Base-by-base conservation (phyloP, 257 asterid genomes). In the Scutellaria barbata region DNA sequence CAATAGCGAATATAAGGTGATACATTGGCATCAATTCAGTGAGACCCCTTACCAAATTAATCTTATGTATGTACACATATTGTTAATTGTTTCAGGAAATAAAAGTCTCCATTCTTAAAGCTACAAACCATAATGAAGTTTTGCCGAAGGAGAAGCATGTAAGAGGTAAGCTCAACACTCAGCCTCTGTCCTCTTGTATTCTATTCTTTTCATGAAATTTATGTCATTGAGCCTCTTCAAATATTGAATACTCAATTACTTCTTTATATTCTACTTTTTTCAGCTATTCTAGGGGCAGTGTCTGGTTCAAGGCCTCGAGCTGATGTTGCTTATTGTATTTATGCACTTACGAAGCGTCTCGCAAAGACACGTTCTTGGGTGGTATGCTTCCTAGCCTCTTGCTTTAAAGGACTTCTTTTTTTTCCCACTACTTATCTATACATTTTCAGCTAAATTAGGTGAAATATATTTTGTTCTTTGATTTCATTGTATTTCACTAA, bases 61-160 rank as follows among this genome's bases (percentile, higher is more conserved):
- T 30, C 4, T 1, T 11, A 55, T 69, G 12, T 42, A 1, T 42
- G 1, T 35, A 14, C 40, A 17, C 16, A 6, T 37, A 57, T 50
- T 53, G 16, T 55, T 70, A 48, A 62, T 59, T 75, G 40, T 67
- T 84, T 53, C 86, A 92, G 97, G 89, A 56, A 8, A 74, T 92
- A 50, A 87, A 81, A 75, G 85, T 87, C 55, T 86, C 96, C 73
- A 73, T 89, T 69, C 86, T 92, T 30, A 92, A 92, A 85, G 96
- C 96, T 68, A 92, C 97, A 41, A 89, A 82, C 82, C 96, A 92
- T 51, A 85, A 76, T 12, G 95, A 92, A 70, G 67, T 63, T 65
- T 58, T 87, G 77, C 97, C 97, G 8, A 92, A 92, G 70, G 90
- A 87, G 84, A 92, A 89, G 84, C 96, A 92, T 22, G 84, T 89